phyloP scores from a whole-genome alignment of 2,329 filamentous ascomycete species.

The Colletotrichum lupini region DNA sequence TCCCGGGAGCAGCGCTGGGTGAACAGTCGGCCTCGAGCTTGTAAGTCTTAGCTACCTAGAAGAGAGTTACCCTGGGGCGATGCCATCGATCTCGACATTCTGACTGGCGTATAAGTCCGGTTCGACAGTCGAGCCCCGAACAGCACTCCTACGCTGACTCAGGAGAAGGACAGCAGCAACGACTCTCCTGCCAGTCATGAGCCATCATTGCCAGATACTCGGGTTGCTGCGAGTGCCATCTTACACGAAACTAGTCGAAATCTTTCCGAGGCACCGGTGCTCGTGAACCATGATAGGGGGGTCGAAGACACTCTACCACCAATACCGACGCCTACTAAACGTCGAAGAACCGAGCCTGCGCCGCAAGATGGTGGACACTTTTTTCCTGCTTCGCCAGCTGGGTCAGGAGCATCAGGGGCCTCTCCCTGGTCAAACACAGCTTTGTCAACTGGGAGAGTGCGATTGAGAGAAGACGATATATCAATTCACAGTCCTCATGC shows the following conservation, averaged over 20 bases:
- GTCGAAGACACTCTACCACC: neutral
- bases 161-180: neutral
- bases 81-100: neutral
- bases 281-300: neutral
- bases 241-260: constrained; percentile 7
- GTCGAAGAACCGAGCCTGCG: constrained; percentile 2
- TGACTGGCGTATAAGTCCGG: neutral
- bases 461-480: neutral
- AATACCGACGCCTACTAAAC: constrained; percentile 16
- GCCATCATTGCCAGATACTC: neutral
- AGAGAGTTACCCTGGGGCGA: neutral
- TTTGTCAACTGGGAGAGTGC: neutral
- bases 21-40: constrained; percentile 46
- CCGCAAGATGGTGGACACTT: constrained; percentile 12
- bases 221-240: neutral
- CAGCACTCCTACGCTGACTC: neutral
- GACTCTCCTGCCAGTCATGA: constrained; percentile 3
- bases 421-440: constrained; percentile 10
- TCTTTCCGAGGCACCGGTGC: neutral
- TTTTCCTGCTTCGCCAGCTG: constrained; percentile 12
- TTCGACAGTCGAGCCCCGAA: constrained; percentile 15
- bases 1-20: constrained; percentile 50
- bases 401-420: neutral
- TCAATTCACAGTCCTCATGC: constrained; percentile 24
- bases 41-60: constrained; percentile 38